These are phyloP conservation scores for Lactarius quietus DNA, from an alignment of 768 basidiomycete species.

Conservation along the genomic window DNA sequence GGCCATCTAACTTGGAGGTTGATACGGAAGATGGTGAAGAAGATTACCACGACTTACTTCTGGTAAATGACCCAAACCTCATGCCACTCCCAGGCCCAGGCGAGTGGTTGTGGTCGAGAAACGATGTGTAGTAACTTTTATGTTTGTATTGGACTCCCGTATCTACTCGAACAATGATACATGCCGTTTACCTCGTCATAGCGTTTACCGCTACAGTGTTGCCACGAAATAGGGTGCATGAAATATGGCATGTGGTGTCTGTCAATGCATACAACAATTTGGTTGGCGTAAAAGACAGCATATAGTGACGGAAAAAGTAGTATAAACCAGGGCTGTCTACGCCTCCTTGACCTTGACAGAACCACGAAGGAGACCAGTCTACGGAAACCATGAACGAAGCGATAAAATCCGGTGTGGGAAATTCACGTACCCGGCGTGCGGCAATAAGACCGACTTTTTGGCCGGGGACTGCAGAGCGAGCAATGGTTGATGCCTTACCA, in stretches of 20 bases:
- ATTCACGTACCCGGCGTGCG: slow-evolving; percentile 76
- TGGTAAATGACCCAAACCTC: slow-evolving; percentile 7
- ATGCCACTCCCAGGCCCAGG: slow-evolving; percentile 1
- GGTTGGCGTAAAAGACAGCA: background rate
- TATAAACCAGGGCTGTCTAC: slow-evolving; percentile 35
- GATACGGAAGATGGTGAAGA: slow-evolving; percentile 3
- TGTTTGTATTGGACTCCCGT: background rate
- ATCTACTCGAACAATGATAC: background rate
- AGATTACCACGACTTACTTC: background rate
- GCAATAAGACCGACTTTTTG: slow-evolving; percentile 99
- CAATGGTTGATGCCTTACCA: slow-evolving; percentile 97
- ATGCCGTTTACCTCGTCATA: background rate
- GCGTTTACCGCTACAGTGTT: background rate
- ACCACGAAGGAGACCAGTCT: slow-evolving; percentile 98
- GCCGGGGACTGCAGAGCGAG: slow-evolving; percentile 94
- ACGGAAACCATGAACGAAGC: slow-evolving; percentile 11
- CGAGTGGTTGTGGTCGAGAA: background rate
- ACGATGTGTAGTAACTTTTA: slow-evolving; percentile 1
- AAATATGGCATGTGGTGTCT: slow-evolving; percentile 15
- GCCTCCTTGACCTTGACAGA: slow-evolving; percentile 98
- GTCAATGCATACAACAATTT: slow-evolving; percentile 22
- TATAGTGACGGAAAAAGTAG: slow-evolving; percentile 7
- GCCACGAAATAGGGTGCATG: slow-evolving; percentile 5
- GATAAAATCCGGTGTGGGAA: slow-evolving; percentile 6
- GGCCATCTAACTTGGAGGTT: background rate